phyloP scores from a whole-genome alignment of 2,329 filamentous ascomycete genomes.

The Trichoderma hamatum region DNA sequence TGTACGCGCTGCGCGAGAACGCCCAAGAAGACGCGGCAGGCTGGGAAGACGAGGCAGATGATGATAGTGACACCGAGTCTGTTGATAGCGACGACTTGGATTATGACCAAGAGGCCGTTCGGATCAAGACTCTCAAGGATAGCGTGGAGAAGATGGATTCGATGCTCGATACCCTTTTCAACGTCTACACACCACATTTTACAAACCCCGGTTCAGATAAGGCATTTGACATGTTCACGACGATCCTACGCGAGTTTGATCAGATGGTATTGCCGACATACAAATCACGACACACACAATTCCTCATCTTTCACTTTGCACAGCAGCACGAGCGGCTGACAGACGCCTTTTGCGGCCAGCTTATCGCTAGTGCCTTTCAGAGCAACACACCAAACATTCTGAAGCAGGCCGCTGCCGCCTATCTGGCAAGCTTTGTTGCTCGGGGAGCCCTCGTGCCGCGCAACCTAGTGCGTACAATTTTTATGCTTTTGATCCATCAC shows the following conservation, averaged over 20 bases:
- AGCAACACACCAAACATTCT: slow-evolving; percentile 70
- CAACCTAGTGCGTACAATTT: slow-evolving; percentile 78
- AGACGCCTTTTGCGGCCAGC: slow-evolving; percentile 79
- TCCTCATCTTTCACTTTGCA: slow-evolving; percentile 92
- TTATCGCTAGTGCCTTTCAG: slow-evolving; percentile 56
- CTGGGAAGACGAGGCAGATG: slow-evolving; percentile 54
- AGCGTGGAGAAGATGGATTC: slow-evolving; percentile 90
- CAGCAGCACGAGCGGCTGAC: slow-evolving; percentile 78
- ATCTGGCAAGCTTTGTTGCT: slow-evolving; percentile 92
- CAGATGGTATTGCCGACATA: slow-evolving; percentile 88
- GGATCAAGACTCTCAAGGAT: slow-evolving; percentile 72
- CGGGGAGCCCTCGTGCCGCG: slow-evolving; percentile 80
- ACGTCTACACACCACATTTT: slow-evolving; percentile 76
- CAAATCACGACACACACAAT: slow-evolving; percentile 90
- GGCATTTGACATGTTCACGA: slow-evolving; percentile 73
- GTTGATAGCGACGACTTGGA: slow-evolving; percentile 70
- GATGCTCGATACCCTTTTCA: slow-evolving; percentile 85
- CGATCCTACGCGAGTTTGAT: slow-evolving; percentile 82
- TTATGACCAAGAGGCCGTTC: slow-evolving; percentile 63
- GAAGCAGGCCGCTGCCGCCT: slow-evolving; percentile 84
- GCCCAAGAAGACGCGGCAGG: slow-evolving; percentile 37
- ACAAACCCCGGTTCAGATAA: slow-evolving; percentile 66
- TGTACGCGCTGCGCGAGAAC: slow-evolving; percentile 51
- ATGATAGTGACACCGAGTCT: slow-evolving; percentile 71
- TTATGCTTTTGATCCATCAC: slow-evolving; percentile 75